Evolutionary conservation across 2,329 filamentous ascomycete genomes (phyloP).

Genomic region (Curvularia hawaiiensis): DNA sequence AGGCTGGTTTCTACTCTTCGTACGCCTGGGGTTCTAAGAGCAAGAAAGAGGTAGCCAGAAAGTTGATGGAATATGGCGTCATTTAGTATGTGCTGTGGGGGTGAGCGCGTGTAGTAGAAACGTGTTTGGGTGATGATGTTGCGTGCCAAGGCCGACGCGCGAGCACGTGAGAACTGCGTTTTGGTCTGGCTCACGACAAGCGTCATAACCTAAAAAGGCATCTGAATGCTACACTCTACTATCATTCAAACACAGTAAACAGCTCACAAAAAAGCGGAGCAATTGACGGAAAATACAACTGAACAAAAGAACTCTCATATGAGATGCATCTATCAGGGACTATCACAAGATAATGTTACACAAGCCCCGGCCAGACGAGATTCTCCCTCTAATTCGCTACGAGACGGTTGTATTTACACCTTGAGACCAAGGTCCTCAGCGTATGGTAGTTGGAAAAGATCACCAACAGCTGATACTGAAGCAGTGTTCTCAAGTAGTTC

Average conservation of each 20-base stretch:
- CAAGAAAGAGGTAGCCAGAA: neutral
- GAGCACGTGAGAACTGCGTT: constrained; percentile 10
- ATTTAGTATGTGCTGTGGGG: neutral
- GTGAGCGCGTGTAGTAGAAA: neutral
- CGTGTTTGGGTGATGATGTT: constrained; percentile 8
- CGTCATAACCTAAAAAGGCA: neutral
- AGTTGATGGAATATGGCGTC: neutral
- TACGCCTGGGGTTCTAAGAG: neutral
- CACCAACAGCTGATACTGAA: constrained; percentile 86
- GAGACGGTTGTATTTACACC: constrained; percentile 69
- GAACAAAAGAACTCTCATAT: constrained; percentile 44
- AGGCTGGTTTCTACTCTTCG: neutral
- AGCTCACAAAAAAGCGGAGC: neutral
- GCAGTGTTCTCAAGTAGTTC: constrained; percentile 86
- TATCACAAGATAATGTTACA: constrained; percentile 51
- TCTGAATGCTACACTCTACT: neutral
- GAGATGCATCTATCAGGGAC: constrained; percentile 48
- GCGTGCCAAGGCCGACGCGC: constrained; percentile 11
- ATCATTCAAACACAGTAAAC: neutral
- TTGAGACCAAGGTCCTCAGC: constrained; percentile 93
- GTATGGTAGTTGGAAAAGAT: constrained; percentile 88
- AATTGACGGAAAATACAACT: neutral
- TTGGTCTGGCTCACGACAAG: neutral
- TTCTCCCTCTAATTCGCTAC: constrained; percentile 36
- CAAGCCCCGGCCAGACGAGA: constrained; percentile 40